Evolutionary conservation across 1,139 yeast genomes (phyloP).

Genomic region (Ogataea hybrid): DNA sequence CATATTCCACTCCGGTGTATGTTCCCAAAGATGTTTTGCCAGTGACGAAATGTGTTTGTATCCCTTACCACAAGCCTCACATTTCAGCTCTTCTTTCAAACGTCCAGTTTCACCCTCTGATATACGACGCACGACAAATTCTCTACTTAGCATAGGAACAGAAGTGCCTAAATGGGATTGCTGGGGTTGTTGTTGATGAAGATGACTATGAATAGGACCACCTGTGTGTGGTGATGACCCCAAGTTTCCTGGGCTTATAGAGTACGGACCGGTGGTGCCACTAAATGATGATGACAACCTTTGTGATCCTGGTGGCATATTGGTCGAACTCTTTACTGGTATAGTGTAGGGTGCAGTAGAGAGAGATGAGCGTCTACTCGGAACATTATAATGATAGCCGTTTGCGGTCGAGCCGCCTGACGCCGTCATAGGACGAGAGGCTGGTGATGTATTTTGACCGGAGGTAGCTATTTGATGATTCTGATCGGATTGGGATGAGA

Average conservation of each 20-base stretch:
- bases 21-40: constrained; percentile 80
- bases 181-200: constrained; percentile 25
- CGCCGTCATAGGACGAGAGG: neutral
- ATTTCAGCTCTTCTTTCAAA: constrained; percentile 75
- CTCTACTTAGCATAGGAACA: constrained; percentile 51
- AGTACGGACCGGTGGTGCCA: constrained; percentile 10
- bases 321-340: constrained; percentile 18
- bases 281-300: constrained; percentile 14
- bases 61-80: constrained; percentile 90
- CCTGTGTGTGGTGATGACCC: constrained; percentile 21
- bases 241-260: constrained; percentile 2
- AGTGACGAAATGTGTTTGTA: constrained; percentile 82
- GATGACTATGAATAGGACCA: constrained; percentile 25
- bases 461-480: constrained; percentile 1
- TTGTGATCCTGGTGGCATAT: constrained; percentile 2
- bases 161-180: constrained; percentile 16
- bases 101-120: constrained; percentile 87
- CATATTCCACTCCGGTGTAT: constrained; percentile 90
- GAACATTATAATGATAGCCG: constrained; percentile 18
- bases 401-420: neutral
- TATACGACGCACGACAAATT: constrained; percentile 76
- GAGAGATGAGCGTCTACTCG: constrained; percentile 25
- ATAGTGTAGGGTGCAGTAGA: constrained; percentile 28
- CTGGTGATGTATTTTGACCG: neutral
- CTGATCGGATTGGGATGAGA: constrained; percentile 5